Conservation (phyloP, 2,329 filamentous ascomycete species). For the Ceratocystis variospora region DNA sequence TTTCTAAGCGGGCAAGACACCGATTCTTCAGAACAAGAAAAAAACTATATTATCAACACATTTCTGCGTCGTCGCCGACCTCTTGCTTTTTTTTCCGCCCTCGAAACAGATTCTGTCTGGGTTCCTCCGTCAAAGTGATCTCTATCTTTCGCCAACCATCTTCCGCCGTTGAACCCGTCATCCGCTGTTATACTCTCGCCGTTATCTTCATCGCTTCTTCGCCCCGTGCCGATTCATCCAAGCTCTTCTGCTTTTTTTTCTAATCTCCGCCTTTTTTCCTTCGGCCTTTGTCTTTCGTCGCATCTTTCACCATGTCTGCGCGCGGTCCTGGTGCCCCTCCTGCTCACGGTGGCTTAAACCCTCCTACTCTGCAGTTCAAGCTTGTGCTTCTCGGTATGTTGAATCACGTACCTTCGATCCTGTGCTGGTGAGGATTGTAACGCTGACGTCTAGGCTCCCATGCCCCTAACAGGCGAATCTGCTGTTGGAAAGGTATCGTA, state of each 20-base stretch:
- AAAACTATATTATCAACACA: slow-evolving; percentile 4
- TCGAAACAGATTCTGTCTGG: background rate
- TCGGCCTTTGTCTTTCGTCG: slow-evolving; percentile 15
- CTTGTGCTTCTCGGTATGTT: slow-evolving; percentile 81
- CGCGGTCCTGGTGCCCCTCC: slow-evolving; percentile 46
- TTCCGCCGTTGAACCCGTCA: background rate
- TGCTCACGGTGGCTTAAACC: slow-evolving; percentile 51
- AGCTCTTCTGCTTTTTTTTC: background rate
- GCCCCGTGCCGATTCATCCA: background rate
- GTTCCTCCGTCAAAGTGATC: background rate
- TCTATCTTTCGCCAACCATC: background rate
- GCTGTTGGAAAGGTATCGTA: slow-evolving; percentile 83
- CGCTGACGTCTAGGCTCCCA: slow-evolving; percentile 24
- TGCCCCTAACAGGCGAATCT: slow-evolving; percentile 58
- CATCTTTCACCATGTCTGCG: slow-evolving; percentile 56
- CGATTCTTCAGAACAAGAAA: background rate
- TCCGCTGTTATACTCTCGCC: background rate
- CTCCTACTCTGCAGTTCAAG: slow-evolving; percentile 98
- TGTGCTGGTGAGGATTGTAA: slow-evolving; percentile 78
- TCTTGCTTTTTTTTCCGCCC: background rate
- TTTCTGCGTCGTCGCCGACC: background rate
- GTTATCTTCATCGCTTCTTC: background rate
- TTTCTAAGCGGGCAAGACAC: background rate
- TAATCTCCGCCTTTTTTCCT: background rate
- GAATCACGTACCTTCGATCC: no score